phyloP scores from a whole-genome alignment of 2,329 filamentous ascomycete genomes.

The Cryphonectria carpinicola region DNA sequence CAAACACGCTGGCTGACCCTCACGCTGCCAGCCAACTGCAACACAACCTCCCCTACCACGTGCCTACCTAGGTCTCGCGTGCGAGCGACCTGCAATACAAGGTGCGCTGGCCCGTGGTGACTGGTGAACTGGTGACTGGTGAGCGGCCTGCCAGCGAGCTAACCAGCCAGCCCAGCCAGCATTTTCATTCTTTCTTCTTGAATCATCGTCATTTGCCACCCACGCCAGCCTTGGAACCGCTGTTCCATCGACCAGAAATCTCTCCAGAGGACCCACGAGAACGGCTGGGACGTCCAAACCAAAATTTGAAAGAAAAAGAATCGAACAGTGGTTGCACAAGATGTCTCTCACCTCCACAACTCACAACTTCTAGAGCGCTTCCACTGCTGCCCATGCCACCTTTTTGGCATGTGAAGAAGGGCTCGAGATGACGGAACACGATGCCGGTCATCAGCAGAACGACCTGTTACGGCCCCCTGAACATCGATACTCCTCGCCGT shows the following conservation, averaged over 20 bases:
- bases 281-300: background rate
- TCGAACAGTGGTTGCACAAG: slow-evolving; percentile 18
- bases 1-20: slow-evolving; percentile 1
- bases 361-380: slow-evolving; percentile 20
- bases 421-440: slow-evolving; percentile 30
- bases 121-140: background rate
- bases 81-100: slow-evolving; percentile 4
- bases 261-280: background rate
- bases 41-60: background rate
- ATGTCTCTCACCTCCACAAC: slow-evolving; percentile 24
- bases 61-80: background rate
- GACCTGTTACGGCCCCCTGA: slow-evolving; percentile 19
- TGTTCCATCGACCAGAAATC: background rate
- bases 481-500: slow-evolving; percentile 14
- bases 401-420: slow-evolving; percentile 26
- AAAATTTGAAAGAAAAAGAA: background rate
- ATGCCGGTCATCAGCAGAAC: slow-evolving; percentile 26
- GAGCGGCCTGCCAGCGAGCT: background rate
- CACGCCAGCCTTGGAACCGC: background rate
- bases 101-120: slow-evolving; percentile 3
- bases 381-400: slow-evolving; percentile 14
- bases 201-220: background rate
- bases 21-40: slow-evolving; percentile 2
- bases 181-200: background rate
- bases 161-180: slow-evolving; percentile 4